Evolutionary conservation across 768 basidiomycete species (phyloP).

Genomic region (Termitomyces sp.): DNA sequence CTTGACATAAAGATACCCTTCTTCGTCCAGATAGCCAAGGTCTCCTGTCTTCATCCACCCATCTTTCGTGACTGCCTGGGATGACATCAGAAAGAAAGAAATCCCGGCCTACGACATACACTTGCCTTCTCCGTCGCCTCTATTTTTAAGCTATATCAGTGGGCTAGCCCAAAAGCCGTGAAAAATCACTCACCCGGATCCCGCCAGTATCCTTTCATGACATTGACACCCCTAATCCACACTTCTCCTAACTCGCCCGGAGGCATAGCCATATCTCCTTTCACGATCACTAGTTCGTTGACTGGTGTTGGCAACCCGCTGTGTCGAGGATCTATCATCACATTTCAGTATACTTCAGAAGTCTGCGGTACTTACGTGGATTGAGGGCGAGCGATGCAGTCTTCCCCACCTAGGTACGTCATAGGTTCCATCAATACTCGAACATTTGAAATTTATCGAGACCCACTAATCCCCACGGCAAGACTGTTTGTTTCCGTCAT

Average conservation of each 20-base stretch:
- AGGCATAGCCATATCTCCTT: conserved; percentile 26
- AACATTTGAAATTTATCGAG: background rate
- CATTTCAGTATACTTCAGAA: background rate
- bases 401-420: conserved; percentile 39
- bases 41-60: conserved; percentile 50
- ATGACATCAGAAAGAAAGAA: conserved; percentile 14
- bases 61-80: conserved; percentile 37
- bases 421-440: background rate
- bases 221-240: conserved; percentile 44
- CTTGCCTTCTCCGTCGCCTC: conserved; percentile 27
- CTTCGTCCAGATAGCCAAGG: conserved; percentile 39
- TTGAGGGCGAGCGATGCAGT: conserved; percentile 45
- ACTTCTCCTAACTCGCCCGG: conserved; percentile 36
- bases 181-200: conserved; percentile 34
- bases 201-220: conserved; percentile 53
- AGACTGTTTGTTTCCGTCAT: conserved; percentile 53
- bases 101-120: background rate
- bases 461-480: conserved; percentile 33
- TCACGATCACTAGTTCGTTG: conserved; percentile 44
- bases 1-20: conserved; percentile 50
- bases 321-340: background rate
- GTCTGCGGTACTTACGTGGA: conserved; percentile 34
- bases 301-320: conserved; percentile 45
- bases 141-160: conserved; percentile 3
- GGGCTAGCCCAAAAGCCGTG: background rate